Conservation (phyloP, 192 early-diverging fungal genomes). For the Martensiomyces pterosporus region DNA sequence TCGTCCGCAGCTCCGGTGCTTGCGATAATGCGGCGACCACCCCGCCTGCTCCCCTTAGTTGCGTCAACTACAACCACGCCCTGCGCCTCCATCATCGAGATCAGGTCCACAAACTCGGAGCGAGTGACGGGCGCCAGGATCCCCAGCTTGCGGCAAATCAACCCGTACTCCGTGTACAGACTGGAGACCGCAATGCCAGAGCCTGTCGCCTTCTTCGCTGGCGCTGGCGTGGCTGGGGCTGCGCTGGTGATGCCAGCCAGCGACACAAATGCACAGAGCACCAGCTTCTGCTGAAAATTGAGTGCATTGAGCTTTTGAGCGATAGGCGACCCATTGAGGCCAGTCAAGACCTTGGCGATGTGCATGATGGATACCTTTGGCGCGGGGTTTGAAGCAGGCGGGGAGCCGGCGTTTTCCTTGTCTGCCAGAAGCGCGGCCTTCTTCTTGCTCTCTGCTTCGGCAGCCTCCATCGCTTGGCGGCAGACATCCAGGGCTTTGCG, state of each 20-base stretch:
- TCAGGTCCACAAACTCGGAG: conserved; percentile 70
- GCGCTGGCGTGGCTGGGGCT: conserved; percentile 41
- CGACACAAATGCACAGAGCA: conserved; percentile 48
- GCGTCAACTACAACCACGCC: conserved; percentile 55
- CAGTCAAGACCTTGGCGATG: conserved; percentile 64
- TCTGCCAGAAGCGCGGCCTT: conserved; percentile 25
- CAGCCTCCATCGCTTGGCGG: conserved; percentile 81
- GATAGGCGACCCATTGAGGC: conserved; percentile 57
- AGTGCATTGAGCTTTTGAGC: conserved; percentile 64
- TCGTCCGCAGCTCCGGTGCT: conserved; percentile 41
- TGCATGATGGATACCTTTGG: conserved; percentile 82
- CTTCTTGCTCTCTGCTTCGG: conserved; percentile 62
- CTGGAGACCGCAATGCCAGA: conserved; percentile 49
- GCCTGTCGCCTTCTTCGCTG: conserved; percentile 42
- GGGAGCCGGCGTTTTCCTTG: conserved; percentile 33
- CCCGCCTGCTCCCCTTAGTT: conserved; percentile 26
- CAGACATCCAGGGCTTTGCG: conserved; percentile 78
- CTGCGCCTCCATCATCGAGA: conserved; percentile 67
- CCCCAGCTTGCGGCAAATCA: conserved; percentile 49
- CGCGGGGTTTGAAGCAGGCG: background rate
- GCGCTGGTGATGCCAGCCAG: conserved; percentile 12
- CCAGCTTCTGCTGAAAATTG: conserved; percentile 79
- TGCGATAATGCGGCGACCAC: conserved; percentile 26
- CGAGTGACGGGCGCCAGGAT: conserved; percentile 64
- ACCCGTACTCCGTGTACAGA: conserved; percentile 53